These are phyloP conservation scores for Pichia sorboxylosa DNA, from an alignment of 1,139 yeast species.

Conservation along the genomic window DNA sequence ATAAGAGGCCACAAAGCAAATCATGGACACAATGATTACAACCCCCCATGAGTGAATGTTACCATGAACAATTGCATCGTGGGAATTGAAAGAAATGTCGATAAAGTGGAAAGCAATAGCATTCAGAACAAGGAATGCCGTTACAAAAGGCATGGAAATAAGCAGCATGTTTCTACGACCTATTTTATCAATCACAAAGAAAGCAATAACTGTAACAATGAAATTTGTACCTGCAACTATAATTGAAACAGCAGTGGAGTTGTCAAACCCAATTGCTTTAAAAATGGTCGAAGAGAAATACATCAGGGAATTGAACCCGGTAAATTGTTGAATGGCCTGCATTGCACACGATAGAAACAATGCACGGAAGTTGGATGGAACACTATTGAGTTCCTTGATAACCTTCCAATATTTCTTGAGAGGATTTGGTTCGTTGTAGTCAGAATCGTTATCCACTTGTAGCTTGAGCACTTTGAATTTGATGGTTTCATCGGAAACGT, in stretches of 20 bases:
- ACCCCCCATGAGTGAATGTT: slow-evolving; percentile 72
- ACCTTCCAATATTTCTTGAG: slow-evolving; percentile 47
- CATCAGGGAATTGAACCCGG: slow-evolving; percentile 92
- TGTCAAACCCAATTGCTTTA: slow-evolving; percentile 73
- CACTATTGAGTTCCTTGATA: slow-evolving; percentile 55
- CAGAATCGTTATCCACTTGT: slow-evolving; percentile 38
- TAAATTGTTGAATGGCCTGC: slow-evolving; percentile 91
- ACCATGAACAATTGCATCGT: slow-evolving; percentile 32
- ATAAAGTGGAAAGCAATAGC: slow-evolving; percentile 85
- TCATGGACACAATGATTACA: slow-evolving; percentile 74
- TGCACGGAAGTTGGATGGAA: slow-evolving; percentile 80
- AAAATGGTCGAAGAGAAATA: slow-evolving; percentile 87
- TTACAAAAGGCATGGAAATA: slow-evolving; percentile 72
- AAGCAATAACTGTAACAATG: slow-evolving; percentile 71
- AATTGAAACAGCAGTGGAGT: slow-evolving; percentile 87
- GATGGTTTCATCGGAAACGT: slow-evolving; percentile 46
- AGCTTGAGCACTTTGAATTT: slow-evolving; percentile 51
- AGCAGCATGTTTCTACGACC: slow-evolving; percentile 78
- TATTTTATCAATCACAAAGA: slow-evolving; percentile 68
- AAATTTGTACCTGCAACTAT: slow-evolving; percentile 89
- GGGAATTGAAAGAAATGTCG: slow-evolving; percentile 43
- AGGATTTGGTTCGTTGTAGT: slow-evolving; percentile 27
- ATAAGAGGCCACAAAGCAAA: slow-evolving; percentile 75
- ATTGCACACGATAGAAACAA: slow-evolving; percentile 80
- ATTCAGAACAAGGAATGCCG: slow-evolving; percentile 59